Conservation (phyloP, 257 asterid genomes). For the Solanum commersonii region DNA sequence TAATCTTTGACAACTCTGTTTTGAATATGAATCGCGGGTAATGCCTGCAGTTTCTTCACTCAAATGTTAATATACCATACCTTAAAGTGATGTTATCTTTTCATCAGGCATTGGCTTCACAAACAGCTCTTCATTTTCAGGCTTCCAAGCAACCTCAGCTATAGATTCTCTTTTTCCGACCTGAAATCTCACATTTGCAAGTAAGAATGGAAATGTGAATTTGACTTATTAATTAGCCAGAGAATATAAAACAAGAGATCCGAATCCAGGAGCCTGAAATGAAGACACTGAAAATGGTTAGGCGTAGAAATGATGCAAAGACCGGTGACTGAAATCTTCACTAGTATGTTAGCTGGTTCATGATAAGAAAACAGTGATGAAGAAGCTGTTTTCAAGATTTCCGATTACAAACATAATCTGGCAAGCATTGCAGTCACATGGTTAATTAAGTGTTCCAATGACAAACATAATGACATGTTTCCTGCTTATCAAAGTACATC, state of each 20-base stretch:
- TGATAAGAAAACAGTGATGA: neutral
- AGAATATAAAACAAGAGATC: neutral
- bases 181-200: neutral
- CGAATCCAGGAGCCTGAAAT: neutral
- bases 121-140: neutral
- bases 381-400: neutral
- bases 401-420: neutral
- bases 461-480: neutral
- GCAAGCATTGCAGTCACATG: neutral
- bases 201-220: neutral
- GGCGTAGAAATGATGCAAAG: neutral
- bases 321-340: neutral
- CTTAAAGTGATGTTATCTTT: neutral
- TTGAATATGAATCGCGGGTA: neutral
- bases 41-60: neutral
- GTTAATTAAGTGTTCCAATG: neutral
- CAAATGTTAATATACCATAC: neutral
- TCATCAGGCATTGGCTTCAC: neutral
- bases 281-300: neutral
- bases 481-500: neutral
- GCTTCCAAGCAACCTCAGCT: neutral
- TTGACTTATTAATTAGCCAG: neutral
- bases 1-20: neutral
- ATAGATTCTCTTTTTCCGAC: neutral
- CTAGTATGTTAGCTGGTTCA: neutral